These are phyloP conservation scores for Naematelia encephala DNA, from an alignment of 768 basidiomycete genomes.

Conservation along the genomic window DNA sequence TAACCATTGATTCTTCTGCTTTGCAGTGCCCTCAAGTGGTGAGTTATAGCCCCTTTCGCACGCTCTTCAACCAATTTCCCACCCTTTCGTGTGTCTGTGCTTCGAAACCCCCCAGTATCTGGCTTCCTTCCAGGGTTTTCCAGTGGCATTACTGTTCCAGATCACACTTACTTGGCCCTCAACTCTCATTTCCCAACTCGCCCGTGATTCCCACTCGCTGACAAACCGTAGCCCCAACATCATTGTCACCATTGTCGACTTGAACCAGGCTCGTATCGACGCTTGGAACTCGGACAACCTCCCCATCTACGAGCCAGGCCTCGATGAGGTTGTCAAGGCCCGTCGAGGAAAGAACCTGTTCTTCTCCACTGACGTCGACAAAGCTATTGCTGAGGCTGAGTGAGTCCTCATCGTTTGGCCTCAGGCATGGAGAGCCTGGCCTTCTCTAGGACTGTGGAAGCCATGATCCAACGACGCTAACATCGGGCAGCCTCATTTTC, in stretches of 20 bases:
- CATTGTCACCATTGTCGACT: conserved; percentile 93
- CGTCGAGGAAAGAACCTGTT: conserved; percentile 93
- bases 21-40: conserved; percentile 68
- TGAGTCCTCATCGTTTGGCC: conserved; percentile 25
- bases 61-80: not conserved
- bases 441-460: no score
- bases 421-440: no score
- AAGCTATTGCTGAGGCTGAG: conserved; percentile 88
- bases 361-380: conserved; percentile 93
- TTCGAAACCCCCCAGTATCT: no score
- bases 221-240: conserved; percentile 62
- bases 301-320: conserved; percentile 97
- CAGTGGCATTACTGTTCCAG: no score
- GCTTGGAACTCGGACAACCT: conserved; percentile 89
- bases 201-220: not conserved
- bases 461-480: no score
- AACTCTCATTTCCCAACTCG: no score
- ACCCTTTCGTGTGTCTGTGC: not conserved
- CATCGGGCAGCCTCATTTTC: conserved; percentile 68
- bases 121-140: no score
- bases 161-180: no score
- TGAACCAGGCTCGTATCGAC: conserved; percentile 89
- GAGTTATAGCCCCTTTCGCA: conserved; percentile 12
- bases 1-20: not conserved
- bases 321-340: conserved; percentile 81